A percentile compares a stretch with the other conserved stretches of the same genome.
phyloP scores from a whole-genome alignment of 331 rosid species.

The Pyracantha coccinea region DNA sequence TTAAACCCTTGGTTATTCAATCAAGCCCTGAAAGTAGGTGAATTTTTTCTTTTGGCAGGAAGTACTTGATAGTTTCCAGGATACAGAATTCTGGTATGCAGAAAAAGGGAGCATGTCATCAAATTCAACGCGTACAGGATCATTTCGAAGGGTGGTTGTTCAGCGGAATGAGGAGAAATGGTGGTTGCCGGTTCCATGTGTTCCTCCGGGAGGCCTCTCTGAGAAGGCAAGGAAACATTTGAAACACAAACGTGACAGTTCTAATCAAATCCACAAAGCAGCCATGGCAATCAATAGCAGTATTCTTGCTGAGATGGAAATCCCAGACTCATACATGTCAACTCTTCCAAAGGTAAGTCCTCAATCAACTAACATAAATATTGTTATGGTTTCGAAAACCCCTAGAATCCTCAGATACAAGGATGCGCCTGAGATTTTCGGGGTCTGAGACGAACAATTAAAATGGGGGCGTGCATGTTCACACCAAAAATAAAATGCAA shows the following conservation, averaged over 20 bases:
- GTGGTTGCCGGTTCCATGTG: conserved; percentile 98
- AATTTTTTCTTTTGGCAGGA: conserved; percentile 41
- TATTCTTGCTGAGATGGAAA: conserved; percentile 80
- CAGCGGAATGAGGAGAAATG: conserved; percentile 86
- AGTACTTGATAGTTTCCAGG: conserved; percentile 69
- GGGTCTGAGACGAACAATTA: neutral
- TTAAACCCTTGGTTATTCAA: too few species aligned
- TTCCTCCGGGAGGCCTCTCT: conserved; percentile 70
- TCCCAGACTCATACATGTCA: conserved; percentile 63
- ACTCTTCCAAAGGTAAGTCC: conserved; percentile 81
- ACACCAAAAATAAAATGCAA: too few species aligned
- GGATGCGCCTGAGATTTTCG: neutral
- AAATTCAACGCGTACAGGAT: conserved; percentile 54
- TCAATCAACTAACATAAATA: neutral
- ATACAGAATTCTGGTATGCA: conserved; percentile 81
- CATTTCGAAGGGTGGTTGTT: conserved; percentile 55
- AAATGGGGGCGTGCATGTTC: too few species aligned
- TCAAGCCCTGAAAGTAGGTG: conserved; percentile 3
- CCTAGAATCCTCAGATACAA: neutral
- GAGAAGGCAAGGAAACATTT: conserved; percentile 66
- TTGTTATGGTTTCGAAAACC: neutral
- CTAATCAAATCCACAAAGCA: conserved; percentile 92
- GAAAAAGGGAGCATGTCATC: conserved; percentile 82
- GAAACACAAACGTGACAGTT: conserved; percentile 64
- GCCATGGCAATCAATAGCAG: conserved; percentile 89